These are phyloP conservation scores for Silene conica DNA, from an alignment of 148 eudicot genomes.

Conservation along the genomic window DNA sequence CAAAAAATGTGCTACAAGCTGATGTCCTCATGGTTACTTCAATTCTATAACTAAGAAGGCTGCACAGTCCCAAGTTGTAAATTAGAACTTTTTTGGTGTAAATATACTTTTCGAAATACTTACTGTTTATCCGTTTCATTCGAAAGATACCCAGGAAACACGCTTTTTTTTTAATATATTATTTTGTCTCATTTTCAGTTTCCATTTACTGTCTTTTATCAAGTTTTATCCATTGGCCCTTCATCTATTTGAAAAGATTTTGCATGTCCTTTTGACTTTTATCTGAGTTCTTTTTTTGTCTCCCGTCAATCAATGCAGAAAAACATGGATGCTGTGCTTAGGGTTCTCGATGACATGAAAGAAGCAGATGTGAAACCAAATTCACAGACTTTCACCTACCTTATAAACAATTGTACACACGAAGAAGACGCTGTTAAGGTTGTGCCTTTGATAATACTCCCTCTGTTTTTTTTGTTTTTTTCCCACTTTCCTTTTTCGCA, in stretches of 20 bases:
- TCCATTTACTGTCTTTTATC: neutral
- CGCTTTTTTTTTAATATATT: too few relatives aligned
- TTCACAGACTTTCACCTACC: conserved; percentile 70
- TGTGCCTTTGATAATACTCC: neutral
- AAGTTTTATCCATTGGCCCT: neutral
- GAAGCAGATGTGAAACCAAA: conserved; percentile 63
- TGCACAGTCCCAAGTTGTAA: neutral
- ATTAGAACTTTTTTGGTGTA: neutral
- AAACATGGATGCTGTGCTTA: conserved; percentile 42
- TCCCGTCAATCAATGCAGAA: conserved; percentile 43
- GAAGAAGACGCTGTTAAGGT: conserved; percentile 80
- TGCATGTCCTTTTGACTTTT: neutral
- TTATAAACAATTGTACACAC: conserved; percentile 45
- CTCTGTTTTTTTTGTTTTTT: too few relatives aligned
- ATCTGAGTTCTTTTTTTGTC: neutral
- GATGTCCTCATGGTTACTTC: neutral
- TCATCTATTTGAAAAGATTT: conserved; percentile 8
- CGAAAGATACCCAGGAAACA: too few relatives aligned
- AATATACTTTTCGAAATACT: neutral
- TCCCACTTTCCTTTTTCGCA: too few relatives aligned
- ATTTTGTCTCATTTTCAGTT: neutral
- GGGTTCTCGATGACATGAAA: conserved; percentile 71
- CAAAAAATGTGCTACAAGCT: neutral
- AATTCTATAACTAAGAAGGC: neutral
- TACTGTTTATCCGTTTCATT: neutral